Base-by-base conservation (phyloP, 2,329 filamentous ascomycete species). In the Apiospora malaysiana region DNA sequence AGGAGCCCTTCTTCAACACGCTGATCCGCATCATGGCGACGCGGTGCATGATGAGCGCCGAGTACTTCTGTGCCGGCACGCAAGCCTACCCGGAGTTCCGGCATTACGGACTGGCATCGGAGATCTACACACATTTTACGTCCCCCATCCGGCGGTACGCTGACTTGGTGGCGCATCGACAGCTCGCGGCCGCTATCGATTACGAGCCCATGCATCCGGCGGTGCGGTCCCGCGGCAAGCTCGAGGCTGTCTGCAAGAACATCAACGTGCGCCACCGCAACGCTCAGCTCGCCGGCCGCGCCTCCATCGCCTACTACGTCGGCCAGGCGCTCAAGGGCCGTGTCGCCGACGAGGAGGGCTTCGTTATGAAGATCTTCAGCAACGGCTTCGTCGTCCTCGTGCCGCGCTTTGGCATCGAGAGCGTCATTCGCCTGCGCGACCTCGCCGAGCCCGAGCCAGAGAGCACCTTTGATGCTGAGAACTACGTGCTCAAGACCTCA, bases 51-150 rank as follows among this genome's bases (percentile, higher is more conserved):
- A 97, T 97, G 87, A 96, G 94, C 69, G 96, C 96, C 73, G 96
- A 99, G 83, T 99, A 99, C 84, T 99, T 99, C 83, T 96, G 93
- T 83, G 93, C 95, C 0, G 96, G 96, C 72, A 95, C 94, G 8
- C 94, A 98, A 80, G 90, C 95, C 0, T 95, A 96, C 80, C 92
- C 94, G 0, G 96, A 98, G 80, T 99, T 97, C 87, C 90, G 94
- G 69, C 97, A 99, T 84, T 99, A 99, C 82, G 96, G 96, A 75
- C 91, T 99, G 46, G 97, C 97, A 0, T 94, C 93, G 4, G 93
- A 97, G 78, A 99, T 99, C 80, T 99, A 99, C 85, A 99, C 96
- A 2, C 96, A 99, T 82, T 99, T 99, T 83, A 99, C 96, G 0
- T 97, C 93, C 4, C 97, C 96, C 4, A 99, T 99, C 80, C 93